Evolutionary conservation across 768 basidiomycete species (phyloP).

Genomic region (Steccherinum ochraceum): DNA sequence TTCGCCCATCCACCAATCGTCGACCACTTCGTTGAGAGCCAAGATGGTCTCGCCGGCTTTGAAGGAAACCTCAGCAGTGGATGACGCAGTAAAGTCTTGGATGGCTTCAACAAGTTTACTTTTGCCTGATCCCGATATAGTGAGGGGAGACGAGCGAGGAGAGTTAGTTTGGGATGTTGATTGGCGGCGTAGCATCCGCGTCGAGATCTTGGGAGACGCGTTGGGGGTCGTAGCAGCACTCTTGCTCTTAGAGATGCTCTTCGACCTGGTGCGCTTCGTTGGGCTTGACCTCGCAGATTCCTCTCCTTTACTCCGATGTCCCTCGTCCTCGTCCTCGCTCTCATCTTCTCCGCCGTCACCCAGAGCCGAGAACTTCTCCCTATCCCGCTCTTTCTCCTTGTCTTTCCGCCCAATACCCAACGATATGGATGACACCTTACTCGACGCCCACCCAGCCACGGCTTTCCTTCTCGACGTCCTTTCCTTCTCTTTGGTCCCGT

Average conservation of each 20-base stretch:
- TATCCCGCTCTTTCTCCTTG: constrained; percentile 40
- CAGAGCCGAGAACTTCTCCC: constrained; percentile 50
- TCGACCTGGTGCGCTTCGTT: constrained; percentile 1
- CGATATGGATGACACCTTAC: constrained; percentile 49
- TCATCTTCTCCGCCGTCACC: constrained; percentile 30
- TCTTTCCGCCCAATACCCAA: constrained; percentile 51
- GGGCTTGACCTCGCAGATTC: constrained; percentile 7
- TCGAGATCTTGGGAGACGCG: constrained; percentile 19
- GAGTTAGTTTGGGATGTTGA: constrained; percentile 23
- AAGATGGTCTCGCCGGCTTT: constrained; percentile 67
- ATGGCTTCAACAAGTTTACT: constrained; percentile 54
- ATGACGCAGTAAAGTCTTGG: constrained; percentile 63
- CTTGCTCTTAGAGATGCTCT: constrained; percentile 11
- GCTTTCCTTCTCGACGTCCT: constrained; percentile 29
- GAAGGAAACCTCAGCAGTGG: constrained; percentile 75
- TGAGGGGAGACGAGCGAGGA: constrained; percentile 17
- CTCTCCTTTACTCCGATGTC: constrained; percentile 8
- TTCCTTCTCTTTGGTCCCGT: constrained; percentile 35
- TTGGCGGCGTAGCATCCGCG: constrained; percentile 44
- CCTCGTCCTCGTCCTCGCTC: constrained; percentile 19
- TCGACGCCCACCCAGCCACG: constrained; percentile 63
- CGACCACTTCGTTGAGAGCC: constrained; percentile 74
- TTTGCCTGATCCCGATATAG: constrained; percentile 21
- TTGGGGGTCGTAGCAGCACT: constrained; percentile 9
- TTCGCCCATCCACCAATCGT: constrained; percentile 91